Base-by-base conservation (phyloP, 1,139 yeast species). In the Lodderomyces margitis region DNA sequence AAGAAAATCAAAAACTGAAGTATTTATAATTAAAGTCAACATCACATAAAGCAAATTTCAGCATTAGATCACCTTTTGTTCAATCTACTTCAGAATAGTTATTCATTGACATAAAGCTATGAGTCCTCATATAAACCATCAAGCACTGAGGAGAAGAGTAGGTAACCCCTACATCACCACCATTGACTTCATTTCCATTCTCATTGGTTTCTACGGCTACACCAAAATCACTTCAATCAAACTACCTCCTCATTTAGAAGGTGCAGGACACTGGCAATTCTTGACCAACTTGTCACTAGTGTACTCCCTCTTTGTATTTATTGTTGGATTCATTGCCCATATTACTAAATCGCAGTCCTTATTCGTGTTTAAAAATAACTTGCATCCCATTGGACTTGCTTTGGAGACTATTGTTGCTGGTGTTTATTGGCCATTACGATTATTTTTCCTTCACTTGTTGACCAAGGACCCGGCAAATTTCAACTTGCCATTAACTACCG, bases 221-320 rank as follows among this genome's bases (percentile, higher is more conserved):
- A 37, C 43, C 19, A 49, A 54, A 35, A 50, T 59, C 20, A 35
- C 57, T 9, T 35, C 36, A 2, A n/a, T 42, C 6, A 49, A 50
- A 25, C 46, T 62, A 21, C 87, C 89, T 0, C 64, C 60, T 1
- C 66, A 64, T 37, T 58, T 83, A 30, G 63, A 53, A 4, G 58
- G 60, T 10, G 89, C 80, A 0, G 91, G 91, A 1, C 83, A 74
- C 44, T 75, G 75, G 64, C 89, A 83, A 56, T 83, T 83, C 56
- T 64, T 83, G 38, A 83, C 92, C 11, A 83, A 81, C 55, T 56
- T 82, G 10, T 75, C 85, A 36, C 61, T 83, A 17, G 59, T 61
- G 0, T 61, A 73, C 25, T 74, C 87, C 1, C 50, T 80, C 11
- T 46, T 71, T 4, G 75, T 75, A 35, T 74, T 73, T 43, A 40